A percentile compares a stretch with the other conserved stretches of the same genome.
Evolutionary conservation across 2,329 filamentous ascomycete genomes (phyloP).

Genomic region (Venturia oleaginea): DNA sequence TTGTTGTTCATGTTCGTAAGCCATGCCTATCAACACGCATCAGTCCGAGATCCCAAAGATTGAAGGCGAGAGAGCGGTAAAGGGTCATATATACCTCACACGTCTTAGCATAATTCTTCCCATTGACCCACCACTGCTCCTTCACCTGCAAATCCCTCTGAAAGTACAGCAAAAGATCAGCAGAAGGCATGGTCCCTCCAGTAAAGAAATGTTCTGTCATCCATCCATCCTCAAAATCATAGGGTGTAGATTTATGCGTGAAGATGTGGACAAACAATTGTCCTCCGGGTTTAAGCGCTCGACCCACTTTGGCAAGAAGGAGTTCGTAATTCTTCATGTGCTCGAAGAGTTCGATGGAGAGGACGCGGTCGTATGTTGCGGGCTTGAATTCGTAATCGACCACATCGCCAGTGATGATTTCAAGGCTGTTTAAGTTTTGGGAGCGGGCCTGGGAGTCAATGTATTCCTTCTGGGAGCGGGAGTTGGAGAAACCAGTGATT

Average conservation of each 20-base stretch:
- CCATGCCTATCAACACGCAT: slow-evolving; percentile 45
- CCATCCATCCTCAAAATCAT: slow-evolving; percentile 64
- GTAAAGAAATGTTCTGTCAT: slow-evolving; percentile 69
- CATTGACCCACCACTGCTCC: slow-evolving; percentile 63
- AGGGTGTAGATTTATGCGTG: slow-evolving; percentile 53
- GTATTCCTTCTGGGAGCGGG: slow-evolving; percentile 56
- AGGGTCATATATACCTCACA: slow-evolving; percentile 45
- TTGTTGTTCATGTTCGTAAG: slow-evolving; percentile 49
- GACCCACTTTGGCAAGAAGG: slow-evolving; percentile 53
- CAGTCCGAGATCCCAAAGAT: neutral
- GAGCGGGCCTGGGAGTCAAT: slow-evolving; percentile 51
- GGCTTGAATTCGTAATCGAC: slow-evolving; percentile 55
- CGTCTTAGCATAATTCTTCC: slow-evolving; percentile 58
- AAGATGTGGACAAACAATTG: slow-evolving; percentile 65
- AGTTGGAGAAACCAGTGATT: slow-evolving; percentile 62
- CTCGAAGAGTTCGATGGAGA: slow-evolving; percentile 64
- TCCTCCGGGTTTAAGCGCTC: slow-evolving; percentile 51
- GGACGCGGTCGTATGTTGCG: slow-evolving; percentile 52
- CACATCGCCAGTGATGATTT: slow-evolving; percentile 57
- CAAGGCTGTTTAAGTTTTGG: slow-evolving; percentile 51
- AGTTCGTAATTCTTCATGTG: slow-evolving; percentile 70
- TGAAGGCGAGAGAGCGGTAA: neutral
- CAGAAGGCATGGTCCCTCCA: slow-evolving; percentile 61
- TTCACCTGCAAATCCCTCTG: slow-evolving; percentile 52
- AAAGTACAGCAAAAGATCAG: slow-evolving; percentile 58